phyloP scores from a whole-genome alignment of 331 rosid species.

The Phaseolus coccineus region DNA sequence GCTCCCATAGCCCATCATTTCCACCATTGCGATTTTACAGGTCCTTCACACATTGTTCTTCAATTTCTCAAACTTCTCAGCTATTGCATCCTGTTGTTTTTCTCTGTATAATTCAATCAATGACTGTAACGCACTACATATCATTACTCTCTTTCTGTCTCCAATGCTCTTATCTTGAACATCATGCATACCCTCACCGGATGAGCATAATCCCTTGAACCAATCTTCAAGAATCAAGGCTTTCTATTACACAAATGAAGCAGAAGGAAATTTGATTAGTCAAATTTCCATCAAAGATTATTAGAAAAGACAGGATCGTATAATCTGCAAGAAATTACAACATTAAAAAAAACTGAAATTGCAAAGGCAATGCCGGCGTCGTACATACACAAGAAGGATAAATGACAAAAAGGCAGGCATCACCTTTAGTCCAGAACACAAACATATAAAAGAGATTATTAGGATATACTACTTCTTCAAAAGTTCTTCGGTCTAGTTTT shows the following conservation, averaged over 20 bases:
- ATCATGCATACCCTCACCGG: slow-evolving; percentile 54
- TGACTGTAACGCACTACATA: slow-evolving; percentile 69
- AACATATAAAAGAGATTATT: too few species aligned
- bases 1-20: neutral
- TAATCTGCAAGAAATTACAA: slow-evolving; percentile 10
- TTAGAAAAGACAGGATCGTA: slow-evolving; percentile 17
- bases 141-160: slow-evolving; percentile 70
- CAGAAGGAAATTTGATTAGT: slow-evolving; percentile 29
- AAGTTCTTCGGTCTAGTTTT: neutral
- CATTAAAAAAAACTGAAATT: neutral
- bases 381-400: neutral
- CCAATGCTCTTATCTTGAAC: slow-evolving; percentile 51
- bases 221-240: slow-evolving; percentile 80
- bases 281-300: slow-evolving; percentile 23
- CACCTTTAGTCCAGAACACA: neutral
- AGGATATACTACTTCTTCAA: neutral
- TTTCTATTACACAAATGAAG: slow-evolving; percentile 57
- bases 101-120: slow-evolving; percentile 66
- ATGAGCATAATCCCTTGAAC: slow-evolving; percentile 66
- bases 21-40: neutral
- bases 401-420: neutral
- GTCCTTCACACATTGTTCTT: slow-evolving; percentile 37
- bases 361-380: neutral
- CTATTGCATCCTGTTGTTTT: slow-evolving; percentile 56
- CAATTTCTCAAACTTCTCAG: slow-evolving; percentile 72